Evolutionary conservation across 1,284 basidiomycete species (phyloP), one percentile per base, ranked within the genome.

Genomic region (Ustilago tritici): DNA sequence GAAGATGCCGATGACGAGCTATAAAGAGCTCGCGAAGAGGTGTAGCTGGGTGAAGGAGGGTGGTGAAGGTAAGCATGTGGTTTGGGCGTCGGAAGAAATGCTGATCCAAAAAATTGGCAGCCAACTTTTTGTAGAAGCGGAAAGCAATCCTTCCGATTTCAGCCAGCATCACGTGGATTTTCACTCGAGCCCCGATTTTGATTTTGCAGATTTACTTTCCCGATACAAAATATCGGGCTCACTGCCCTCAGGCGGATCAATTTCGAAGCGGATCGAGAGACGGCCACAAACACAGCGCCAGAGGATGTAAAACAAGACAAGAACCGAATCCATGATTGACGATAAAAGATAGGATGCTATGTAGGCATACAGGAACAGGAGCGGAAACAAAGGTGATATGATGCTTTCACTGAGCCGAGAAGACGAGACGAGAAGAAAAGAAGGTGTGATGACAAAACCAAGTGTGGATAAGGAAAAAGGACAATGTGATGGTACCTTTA

Each of bases 151-250:
- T 63, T 64, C 67, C 62, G 61, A 70, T 38, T 61, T 58, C 47
- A 31, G 61, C 43, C 50, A 38, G 17, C 62, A 61, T 70, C 69
- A 70, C 69, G 63, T 70, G 69, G 69, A 58, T 57, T 28, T 36
- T 17, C 15, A 10, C 41, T 36, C n/a, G 15, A 8, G 38, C 1
- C 62, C 62, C 56, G 62, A 65, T 60, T 12, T 28, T 28, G 23
- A 28, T 28, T 28, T 28, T 28, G 2, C 23, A 28, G 23, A 28
- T 28, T 28, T 28, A 28, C 35, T 11, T 19, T 14, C 54, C 7
- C 31, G 38, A 40, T 40, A 40, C 38, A 40, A 40, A 5, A 40
- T 17, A 40, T 40, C 47, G 47, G 47, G 17, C 19, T 28, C 23
- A 28, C 23, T 28, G 23, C 23, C 23, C 23, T 28, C 23, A 28